These are phyloP conservation scores for Delphinella strobiligena DNA, from an alignment of 2,329 filamentous ascomycete species.

Conservation along the genomic window DNA sequence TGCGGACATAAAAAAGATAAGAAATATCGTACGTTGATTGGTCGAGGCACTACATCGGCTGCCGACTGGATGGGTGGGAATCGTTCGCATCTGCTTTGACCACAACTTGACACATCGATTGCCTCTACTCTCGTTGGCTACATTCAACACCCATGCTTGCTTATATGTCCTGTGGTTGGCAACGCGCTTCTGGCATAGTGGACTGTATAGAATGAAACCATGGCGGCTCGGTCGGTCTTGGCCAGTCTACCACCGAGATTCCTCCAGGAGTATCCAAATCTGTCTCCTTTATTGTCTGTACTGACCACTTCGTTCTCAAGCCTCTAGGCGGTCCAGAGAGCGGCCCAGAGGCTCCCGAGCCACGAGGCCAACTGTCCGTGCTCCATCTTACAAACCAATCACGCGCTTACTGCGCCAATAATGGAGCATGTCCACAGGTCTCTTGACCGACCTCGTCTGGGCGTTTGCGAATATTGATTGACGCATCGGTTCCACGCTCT, in stretches of 20 bases:
- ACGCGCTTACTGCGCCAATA: no score
- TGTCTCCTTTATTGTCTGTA: no score
- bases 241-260: no score
- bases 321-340: not conserved
- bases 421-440: no score
- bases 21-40: conserved; percentile 8
- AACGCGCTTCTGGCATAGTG: not conserved
- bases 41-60: not conserved
- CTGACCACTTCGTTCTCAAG: no score
- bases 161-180: not conserved
- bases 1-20: conserved; percentile 9
- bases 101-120: not conserved
- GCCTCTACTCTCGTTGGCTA: not conserved
- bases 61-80: not conserved
- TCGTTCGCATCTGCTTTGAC: not conserved
- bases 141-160: not conserved
- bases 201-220: not conserved
- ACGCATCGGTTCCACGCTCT: no score
- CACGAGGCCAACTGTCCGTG: no score
- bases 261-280: no score
- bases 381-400: no score
- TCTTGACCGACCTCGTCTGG: no score
- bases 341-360: no score
- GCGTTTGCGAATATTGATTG: no score
- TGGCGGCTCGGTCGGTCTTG: not conserved